Base-by-base conservation (phyloP, 768 basidiomycete species). In the Phanerodontia chrysosporium region DNA sequence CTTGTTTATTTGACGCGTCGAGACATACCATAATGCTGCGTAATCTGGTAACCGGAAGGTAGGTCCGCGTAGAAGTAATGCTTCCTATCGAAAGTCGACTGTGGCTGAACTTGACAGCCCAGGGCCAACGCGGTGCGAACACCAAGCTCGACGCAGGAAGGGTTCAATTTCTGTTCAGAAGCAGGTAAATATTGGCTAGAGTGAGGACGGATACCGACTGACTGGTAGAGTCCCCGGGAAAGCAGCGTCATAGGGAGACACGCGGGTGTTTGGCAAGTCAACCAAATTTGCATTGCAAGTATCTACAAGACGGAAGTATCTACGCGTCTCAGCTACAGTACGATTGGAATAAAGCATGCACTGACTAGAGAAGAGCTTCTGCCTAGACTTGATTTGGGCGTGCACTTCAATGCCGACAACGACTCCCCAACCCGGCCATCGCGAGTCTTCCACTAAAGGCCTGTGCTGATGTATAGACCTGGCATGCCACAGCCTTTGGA, bases 1-100 rank as follows among this genome's bases (percentile, higher is more conserved):
- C n/a, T n/a, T n/a, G n/a, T n/a, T n/a, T n/a, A n/a, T 53, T 10
- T 49, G 53, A 57, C 6, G 68, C 66, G 45, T 7, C 13, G n/a
- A 7, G 22, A 52, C 63, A 14, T 60, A 92, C 92, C 83, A 72
- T 98, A 97, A 62, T 92, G 90, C 69, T 98, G 95, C 0, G 95
- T 99, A 62, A 99, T 96, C 74, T 99, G 97, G 72, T 95, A 98
- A 0, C 96, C 96, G 3, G 89, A 80, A 0, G 97, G 95, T 35
- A 97, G 80, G 72, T 98, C 97, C 4, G 92, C 82, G 68, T 99
- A 98, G 72, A 98, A 98, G 70, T 99, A 99, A 70, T 98, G 97
- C 70, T 99, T 99, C 64, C 97, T 79, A 72, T 98, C 97, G 66
- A 98, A 98, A 0, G 90, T 81, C 0, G 93, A 96, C 21, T 80